Evolutionary conservation across 352 stramenopile genomes (phyloP).

Genomic region (Sclerospora graminicola): DNA sequence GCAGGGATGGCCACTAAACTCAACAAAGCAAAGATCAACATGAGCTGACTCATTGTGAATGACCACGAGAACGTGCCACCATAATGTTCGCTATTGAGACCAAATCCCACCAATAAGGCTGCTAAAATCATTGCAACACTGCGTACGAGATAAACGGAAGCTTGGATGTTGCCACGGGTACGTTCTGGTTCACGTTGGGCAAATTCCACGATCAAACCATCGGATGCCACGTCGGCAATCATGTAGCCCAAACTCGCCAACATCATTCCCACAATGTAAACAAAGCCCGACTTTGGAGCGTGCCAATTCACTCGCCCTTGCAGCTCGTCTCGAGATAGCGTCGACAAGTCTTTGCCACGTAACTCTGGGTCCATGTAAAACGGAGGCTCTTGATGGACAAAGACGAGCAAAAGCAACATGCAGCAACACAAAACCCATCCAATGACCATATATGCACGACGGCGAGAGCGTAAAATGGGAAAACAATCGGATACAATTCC

Average conservation of each 20-base stretch:
- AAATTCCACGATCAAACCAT: constrained; percentile 40
- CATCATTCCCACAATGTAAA: constrained; percentile 33
- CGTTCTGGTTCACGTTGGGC: constrained; percentile 33
- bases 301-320: constrained; percentile 18
- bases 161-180: constrained; percentile 33
- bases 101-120: constrained; percentile 27
- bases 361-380: constrained; percentile 45
- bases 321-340: constrained; percentile 21
- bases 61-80: constrained; percentile 23
- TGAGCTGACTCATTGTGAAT: constrained; percentile 26
- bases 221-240: constrained; percentile 25
- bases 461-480: constrained; percentile 45
- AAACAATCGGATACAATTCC: constrained; percentile 56
- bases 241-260: constrained; percentile 27
- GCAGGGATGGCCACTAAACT: constrained; percentile 28
- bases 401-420: constrained; percentile 43
- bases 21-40: constrained; percentile 26
- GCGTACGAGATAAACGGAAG: constrained; percentile 24
- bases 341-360: constrained; percentile 33
- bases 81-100: constrained; percentile 28
- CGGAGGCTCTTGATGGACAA: constrained; percentile 27
- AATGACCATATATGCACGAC: constrained; percentile 62
- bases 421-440: constrained; percentile 42
- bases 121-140: constrained; percentile 25
- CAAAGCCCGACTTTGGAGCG: constrained; percentile 15